phyloP scores from a whole-genome alignment of 2,329 filamentous ascomycete genomes.

The Aspergillus sp. region DNA sequence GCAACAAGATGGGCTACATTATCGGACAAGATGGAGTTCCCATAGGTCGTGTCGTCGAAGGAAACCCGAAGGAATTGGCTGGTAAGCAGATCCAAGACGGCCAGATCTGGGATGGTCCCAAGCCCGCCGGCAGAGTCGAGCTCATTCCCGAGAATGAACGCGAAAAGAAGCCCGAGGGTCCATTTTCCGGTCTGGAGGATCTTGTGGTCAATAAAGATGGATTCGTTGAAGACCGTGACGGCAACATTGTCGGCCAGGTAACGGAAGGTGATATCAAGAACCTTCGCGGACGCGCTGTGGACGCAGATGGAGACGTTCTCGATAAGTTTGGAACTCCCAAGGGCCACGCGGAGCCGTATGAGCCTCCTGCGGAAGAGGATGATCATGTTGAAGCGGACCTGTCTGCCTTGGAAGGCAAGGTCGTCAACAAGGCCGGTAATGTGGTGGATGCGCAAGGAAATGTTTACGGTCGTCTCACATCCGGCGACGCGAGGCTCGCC shows the following conservation, averaged over 20 bases:
- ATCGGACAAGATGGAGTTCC: slow-evolving; percentile 47
- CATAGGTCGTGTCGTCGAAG: slow-evolving; percentile 49
- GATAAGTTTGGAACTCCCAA: slow-evolving; percentile 64
- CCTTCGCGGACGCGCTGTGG: slow-evolving; percentile 48
- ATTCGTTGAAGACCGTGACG: slow-evolving; percentile 65
- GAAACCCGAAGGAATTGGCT: slow-evolving; percentile 48
- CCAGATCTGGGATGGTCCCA: slow-evolving; percentile 48
- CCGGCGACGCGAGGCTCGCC: slow-evolving; percentile 50
- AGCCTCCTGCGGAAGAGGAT: slow-evolving; percentile 43
- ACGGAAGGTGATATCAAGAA: slow-evolving; percentile 62
- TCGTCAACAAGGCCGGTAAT: slow-evolving; percentile 56
- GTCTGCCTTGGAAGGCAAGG: slow-evolving; percentile 53
- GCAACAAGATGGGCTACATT: slow-evolving; percentile 53
- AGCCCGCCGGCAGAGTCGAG: slow-evolving; percentile 50
- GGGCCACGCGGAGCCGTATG: slow-evolving; percentile 51
- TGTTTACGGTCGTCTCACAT: slow-evolving; percentile 50
- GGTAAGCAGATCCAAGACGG: slow-evolving; percentile 51
- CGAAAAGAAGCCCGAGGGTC: slow-evolving; percentile 48
- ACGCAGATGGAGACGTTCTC: slow-evolving; percentile 73
- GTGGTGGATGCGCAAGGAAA: slow-evolving; percentile 53
- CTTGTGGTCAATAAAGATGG: slow-evolving; percentile 51
- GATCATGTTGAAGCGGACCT: slow-evolving; percentile 39
- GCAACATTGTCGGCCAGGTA: slow-evolving; percentile 64
- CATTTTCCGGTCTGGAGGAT: slow-evolving; percentile 51
- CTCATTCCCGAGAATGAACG: slow-evolving; percentile 51